phyloP scores from a whole-genome alignment of 176 grass and related monocot genomes.

The Juncus inflexus region DNA sequence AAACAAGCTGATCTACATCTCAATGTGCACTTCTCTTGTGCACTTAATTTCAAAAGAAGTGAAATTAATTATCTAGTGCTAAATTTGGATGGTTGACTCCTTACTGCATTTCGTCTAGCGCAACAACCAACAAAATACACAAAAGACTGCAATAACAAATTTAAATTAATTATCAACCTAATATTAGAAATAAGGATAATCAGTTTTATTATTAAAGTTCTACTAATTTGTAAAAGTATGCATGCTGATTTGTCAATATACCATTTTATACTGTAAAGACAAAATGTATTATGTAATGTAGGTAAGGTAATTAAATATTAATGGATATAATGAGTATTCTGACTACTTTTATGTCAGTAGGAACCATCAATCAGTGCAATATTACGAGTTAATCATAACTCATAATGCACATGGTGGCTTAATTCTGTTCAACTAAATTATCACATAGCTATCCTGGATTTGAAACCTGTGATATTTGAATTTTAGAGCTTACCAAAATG shows the following conservation, averaged over 20 bases:
- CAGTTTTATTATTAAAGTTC: not conserved
- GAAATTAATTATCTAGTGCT: slow-evolving; percentile 22
- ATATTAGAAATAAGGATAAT: not conserved
- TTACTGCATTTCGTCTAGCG: slow-evolving; percentile 56
- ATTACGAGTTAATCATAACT: too few relatives aligned
- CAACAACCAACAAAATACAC: slow-evolving; percentile 78
- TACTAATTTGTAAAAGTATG: not conserved
- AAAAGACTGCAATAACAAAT: slow-evolving; percentile 36
- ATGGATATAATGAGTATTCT: too few relatives aligned
- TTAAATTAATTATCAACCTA: not conserved
- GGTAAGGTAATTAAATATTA: too few relatives aligned
- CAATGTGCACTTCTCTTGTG: too few relatives aligned
- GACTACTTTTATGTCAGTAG: too few relatives aligned
- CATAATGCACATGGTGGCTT: too few relatives aligned
- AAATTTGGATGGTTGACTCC: slow-evolving; percentile 31
- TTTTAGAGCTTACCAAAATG: slow-evolving; percentile 60
- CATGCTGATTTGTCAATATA: not conserved
- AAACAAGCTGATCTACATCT: too few relatives aligned
- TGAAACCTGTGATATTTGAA: not conserved
- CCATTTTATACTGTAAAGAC: not conserved
- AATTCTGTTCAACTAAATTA: too few relatives aligned
- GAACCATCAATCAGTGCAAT: too few relatives aligned
- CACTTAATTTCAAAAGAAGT: too few relatives aligned
- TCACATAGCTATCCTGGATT: too few relatives aligned
- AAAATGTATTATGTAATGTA: too few relatives aligned